These are phyloP conservation scores for Hirschfeldia incana DNA, from an alignment of 345 rosid genomes.

Conservation along the genomic window DNA sequence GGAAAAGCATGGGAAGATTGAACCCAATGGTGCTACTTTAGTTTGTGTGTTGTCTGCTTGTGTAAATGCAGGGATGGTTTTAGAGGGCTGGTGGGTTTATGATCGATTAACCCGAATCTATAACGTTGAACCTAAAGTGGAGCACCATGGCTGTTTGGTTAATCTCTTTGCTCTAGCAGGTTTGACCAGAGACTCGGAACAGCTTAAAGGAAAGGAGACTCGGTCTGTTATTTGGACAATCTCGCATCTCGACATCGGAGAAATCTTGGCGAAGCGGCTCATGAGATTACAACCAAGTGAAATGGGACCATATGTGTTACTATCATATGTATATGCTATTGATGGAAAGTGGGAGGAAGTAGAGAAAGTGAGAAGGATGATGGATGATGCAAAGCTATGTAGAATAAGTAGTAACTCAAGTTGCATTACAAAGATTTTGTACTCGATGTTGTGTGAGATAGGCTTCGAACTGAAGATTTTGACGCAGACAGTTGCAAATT, in stretches of 20 bases:
- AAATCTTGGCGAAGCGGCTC: constrained; percentile 50
- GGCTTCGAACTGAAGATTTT: constrained; percentile 41
- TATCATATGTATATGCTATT: constrained; percentile 52
- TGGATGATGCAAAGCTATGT: constrained; percentile 44
- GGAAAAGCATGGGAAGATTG: constrained; percentile 47
- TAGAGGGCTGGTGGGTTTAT: constrained; percentile 73
- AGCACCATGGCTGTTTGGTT: constrained; percentile 65
- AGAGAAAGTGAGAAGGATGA: constrained; percentile 50
- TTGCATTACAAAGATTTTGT: constrained; percentile 33
- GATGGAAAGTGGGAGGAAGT: constrained; percentile 58
- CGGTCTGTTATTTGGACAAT: constrained; percentile 41
- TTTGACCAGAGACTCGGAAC: constrained; percentile 46
- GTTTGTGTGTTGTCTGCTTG: constrained; percentile 61
- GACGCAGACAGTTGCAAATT: neutral
- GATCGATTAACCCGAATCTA: constrained; percentile 56
- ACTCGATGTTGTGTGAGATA: constrained; percentile 56
- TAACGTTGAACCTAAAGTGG: constrained; percentile 48
- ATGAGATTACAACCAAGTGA: constrained; percentile 50
- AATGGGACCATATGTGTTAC: constrained; percentile 50
- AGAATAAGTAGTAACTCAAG: constrained; percentile 29
- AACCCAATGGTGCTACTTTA: constrained; percentile 55
- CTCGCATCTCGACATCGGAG: constrained; percentile 46
- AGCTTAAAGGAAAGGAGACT: constrained; percentile 30
- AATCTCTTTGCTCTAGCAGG: constrained; percentile 57
- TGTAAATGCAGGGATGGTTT: constrained; percentile 48